These are phyloP conservation scores for Bertia moriformis DNA, from an alignment of 2,329 filamentous ascomycete species.

Conservation along the genomic window DNA sequence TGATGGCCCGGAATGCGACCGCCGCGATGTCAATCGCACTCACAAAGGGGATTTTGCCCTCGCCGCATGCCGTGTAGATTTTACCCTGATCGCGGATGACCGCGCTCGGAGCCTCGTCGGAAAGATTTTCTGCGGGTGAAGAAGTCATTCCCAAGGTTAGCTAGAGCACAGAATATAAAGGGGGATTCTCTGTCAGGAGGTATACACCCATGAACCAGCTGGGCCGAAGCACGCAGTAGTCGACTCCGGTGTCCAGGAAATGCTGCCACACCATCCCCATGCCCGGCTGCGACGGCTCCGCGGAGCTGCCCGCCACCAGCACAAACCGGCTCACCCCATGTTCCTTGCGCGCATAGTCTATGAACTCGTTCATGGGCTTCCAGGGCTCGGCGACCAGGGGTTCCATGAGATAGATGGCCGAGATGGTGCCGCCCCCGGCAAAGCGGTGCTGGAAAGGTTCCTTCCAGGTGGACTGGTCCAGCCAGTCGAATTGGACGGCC, in stretches of 20 bases:
- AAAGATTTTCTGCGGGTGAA: constrained; percentile 7
- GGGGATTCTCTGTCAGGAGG: neutral
- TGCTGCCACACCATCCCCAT: constrained; percentile 9
- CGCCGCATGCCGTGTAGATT: constrained; percentile 7
- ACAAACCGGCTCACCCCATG: constrained; percentile 8
- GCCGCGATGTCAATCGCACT: constrained; percentile 8
- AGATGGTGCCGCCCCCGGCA: constrained; percentile 2
- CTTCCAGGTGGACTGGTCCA: constrained; percentile 7
- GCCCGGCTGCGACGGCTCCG: constrained; percentile 6
- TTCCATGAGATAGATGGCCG: constrained; percentile 8
- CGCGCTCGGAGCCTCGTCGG: constrained; percentile 5
- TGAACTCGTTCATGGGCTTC: constrained; percentile 8
- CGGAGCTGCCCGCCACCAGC: constrained; percentile 6
- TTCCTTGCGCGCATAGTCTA: constrained; percentile 6
- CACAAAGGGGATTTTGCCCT: constrained; percentile 8
- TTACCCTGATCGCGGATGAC: constrained; percentile 7
- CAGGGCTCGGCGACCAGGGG: constrained; percentile 6
- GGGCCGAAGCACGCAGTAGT: constrained; percentile 8
- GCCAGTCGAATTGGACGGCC: constrained; percentile 6
- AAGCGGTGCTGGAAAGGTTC: constrained; percentile 4
- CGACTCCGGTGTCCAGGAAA: constrained; percentile 6
- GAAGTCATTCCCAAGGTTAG: neutral
- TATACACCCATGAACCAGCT: constrained; percentile 6
- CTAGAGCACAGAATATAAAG: no score
- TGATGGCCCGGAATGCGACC: constrained; percentile 7